Evolutionary conservation across 2,329 filamentous ascomycete genomes (phyloP), one percentile per base, ranked within the genome.

Genomic region (Penicillium aurantiogriseum): DNA sequence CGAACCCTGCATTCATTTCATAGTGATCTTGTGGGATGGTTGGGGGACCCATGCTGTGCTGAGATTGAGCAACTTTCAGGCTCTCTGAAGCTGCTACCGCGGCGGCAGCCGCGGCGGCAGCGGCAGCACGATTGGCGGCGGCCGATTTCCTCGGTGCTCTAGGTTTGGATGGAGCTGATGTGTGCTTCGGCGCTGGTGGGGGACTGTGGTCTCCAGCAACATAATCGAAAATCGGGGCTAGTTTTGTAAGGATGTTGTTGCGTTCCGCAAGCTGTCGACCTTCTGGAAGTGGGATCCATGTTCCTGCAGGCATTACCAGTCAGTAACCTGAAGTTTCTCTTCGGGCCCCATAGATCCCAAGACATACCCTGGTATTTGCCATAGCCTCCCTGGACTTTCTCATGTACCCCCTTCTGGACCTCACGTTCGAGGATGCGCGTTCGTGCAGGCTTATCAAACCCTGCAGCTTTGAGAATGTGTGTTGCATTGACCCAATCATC

Each of bases 401-500:
- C 94, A 72, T 99, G 94, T 5, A 89, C 83, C 43, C 95, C 93
- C 75, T 96, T 97, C 71, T 99, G 94, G 8, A 99, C 93, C 71
- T 99, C 94, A 64, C 94, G 86, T 78, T 99, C 94, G 5, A 99
- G 83, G 56, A 99, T 97, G 62, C 94, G 86, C 40, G 94, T 99
- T 72, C 94, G 84, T 13, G 93, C 91, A 3, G 94, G 94, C 76
- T 99, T 99, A 76, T 99, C 94, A 71, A 96, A 96, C 55, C 93
- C 93, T 61, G 94, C 94, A 40, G 95, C 91, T 73, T 99, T 99
- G 48, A 99, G 80, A 59, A 99, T 97, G 72, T 99, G 94, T 53
- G 94, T 99, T n/a, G 94, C 94, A 81, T 99, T 99, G 79, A 99
- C 94, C 92, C 93, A 99, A 76, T 97, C 87, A 75, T 99, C 94